A percentile compares a stretch with the other conserved stretches of the same genome.
Conservation (phyloP, 176 grass and related monocot species). For the Ensete ventricosum region DNA sequence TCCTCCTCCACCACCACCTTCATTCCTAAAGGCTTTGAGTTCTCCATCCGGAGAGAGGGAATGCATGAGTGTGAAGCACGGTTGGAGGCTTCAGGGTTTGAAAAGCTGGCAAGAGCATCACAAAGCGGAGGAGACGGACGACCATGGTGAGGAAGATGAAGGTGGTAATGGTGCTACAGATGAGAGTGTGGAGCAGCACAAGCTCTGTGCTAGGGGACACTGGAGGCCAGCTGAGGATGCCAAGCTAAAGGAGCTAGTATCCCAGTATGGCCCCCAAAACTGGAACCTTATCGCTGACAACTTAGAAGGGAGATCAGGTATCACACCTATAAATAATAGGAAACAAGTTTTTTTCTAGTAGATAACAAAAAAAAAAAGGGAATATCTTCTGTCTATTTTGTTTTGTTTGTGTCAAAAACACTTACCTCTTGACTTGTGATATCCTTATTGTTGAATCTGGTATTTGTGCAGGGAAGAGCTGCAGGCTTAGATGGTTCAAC, state of each 20-base stretch:
- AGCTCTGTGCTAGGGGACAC: background rate
- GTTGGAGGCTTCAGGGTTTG: background rate
- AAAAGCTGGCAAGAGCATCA: background rate
- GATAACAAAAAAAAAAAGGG: no score
- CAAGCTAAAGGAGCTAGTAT: background rate
- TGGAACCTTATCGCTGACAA: background rate
- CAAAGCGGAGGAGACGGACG: background rate
- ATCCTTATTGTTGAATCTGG: background rate
- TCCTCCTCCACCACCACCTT: background rate
- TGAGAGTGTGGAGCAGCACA: background rate
- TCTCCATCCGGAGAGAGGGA: background rate
- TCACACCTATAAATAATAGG: no score
- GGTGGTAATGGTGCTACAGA: background rate
- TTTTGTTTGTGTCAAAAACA: background rate
- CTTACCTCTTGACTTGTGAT: background rate
- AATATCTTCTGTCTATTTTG: background rate
- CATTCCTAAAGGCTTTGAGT: background rate
- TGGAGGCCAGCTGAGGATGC: background rate
- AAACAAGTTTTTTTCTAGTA: background rate
- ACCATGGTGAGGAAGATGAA: background rate
- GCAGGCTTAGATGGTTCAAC: background rate
- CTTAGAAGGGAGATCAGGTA: background rate
- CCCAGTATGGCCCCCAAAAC: background rate
- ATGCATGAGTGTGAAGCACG: background rate
- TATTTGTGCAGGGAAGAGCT: background rate